Base-by-base conservation (phyloP, 495 filamentous ascomycete genomes). In the Friedmanniomyces endolithicus region DNA sequence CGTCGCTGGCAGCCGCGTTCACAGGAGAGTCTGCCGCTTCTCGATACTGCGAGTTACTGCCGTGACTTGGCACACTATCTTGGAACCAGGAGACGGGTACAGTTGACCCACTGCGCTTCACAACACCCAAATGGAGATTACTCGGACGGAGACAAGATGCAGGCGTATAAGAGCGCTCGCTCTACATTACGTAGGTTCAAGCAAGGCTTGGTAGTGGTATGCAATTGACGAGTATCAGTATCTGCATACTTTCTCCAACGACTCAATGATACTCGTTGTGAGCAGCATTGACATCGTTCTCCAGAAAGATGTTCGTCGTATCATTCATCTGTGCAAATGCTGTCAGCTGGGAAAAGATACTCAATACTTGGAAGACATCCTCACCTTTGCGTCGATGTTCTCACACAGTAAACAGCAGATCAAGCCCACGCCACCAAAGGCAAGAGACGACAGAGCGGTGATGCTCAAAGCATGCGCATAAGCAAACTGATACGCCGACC, bases 281-380 rank as follows among this genome's bases (percentile, higher is more conserved):
- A 44, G 64, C 64, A 1, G 60, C 65, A 50, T 67, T 51, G n/a
- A 65, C 52, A 61, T 67, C 64, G 48, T 68, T 67, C 63, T 68
- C 66, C 50, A 68, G 48, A 53, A 64, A 68, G 1, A 68, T 53
- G 39, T 68, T 64, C 0, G 59, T 67, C 51, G 64, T 64, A 29
- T 65, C 47, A 40, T 61, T 68, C 66, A 67, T 68, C 63, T 55
- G 31, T 3, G 27, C 20, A 17, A 3, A 8, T 50, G 25, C 12
- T 16, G n/a, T 20, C 19, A 31, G 29, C 29, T 34, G 11, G 11
- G 24, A 34, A 33, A 3, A 3, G 9, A 9, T 11, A 41, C 11
- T 2, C 47, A 31, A 17, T 11, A 31, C 25, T 23, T 19, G 35
- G 9, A 50, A 8, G 39, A 40, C 6, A 22, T 14, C 1, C 53